Conservation (phyloP, 192 early-diverging fungal genomes). For the Dissophora ornata region DNA sequence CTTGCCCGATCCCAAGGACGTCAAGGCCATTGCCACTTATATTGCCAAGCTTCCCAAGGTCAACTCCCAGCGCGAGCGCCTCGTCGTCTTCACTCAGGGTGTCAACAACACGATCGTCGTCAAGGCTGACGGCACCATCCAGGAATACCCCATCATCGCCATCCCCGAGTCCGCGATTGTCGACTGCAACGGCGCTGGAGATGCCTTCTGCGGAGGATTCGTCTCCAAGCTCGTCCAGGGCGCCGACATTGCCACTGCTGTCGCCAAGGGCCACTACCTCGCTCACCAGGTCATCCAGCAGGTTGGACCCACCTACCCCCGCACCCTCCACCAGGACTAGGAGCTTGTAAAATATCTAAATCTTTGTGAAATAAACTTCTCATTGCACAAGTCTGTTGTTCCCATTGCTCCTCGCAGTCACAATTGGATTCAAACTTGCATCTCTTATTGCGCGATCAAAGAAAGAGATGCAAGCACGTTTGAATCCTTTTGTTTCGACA, state of each 20-base stretch:
- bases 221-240: constrained; percentile 85
- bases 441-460: too few relatives aligned
- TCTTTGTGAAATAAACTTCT: not conserved
- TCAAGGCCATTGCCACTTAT: constrained; percentile 84
- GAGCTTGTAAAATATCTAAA: not conserved
- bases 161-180: constrained; percentile 79
- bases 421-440: too few relatives aligned
- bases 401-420: too few relatives aligned
- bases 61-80: constrained; percentile 75
- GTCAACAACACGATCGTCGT: constrained; percentile 78
- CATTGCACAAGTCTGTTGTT: too few relatives aligned
- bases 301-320: constrained; percentile 80
- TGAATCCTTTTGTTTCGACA: too few relatives aligned
- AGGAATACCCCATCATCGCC: constrained; percentile 70
- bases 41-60: constrained; percentile 87
- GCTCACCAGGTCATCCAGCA: constrained; percentile 88
- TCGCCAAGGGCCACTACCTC: constrained; percentile 92
- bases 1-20: constrained; percentile 69
- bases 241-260: constrained; percentile 66
- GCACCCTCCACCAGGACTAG: constrained; percentile 29
- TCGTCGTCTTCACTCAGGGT: constrained; percentile 96
- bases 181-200: constrained; percentile 98
- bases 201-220: constrained; percentile 97
- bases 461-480: too few relatives aligned
- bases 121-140: constrained; percentile 70